Evolutionary conservation across 1,139 yeast species (phyloP), one percentile per base, ranked within the genome.

Genomic region (Yamadazyma aaseri): DNA sequence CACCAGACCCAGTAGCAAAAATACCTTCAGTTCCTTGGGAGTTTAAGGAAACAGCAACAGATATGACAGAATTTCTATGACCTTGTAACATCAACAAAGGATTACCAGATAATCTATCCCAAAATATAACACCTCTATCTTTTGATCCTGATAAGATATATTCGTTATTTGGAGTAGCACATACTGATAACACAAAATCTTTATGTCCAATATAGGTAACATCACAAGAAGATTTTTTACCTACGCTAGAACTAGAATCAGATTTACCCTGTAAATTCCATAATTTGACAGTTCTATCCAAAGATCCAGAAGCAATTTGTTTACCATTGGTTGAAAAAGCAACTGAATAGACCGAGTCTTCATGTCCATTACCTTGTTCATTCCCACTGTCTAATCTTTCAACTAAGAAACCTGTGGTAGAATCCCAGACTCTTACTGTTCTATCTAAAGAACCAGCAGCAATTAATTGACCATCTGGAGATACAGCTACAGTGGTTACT

Each of bases 1-100:
- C 98, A 57, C 98, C 98, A 60, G 90, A 79, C 41, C 98, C 98
- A 12, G 97, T 90, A 35, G 97, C 98, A 71, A 92, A 92, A 47
- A 87, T 80, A 26, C 76, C 75, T 49, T 86, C 89, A 35, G 76
- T 70, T 38, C 82, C 84, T 42, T 74, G 74, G 28, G 87, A 83
- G 54, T 80, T 81, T 42, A 82, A 76, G 29, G 92, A 81, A 14
- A 92, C 97, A 28, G 96, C 92, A 26, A 92, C 97, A 34, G 95
- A 82, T 46, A 92, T 92, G 33, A 92, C 98, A 16, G 96, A 86
- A 66, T 92, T 92, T 59, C 95, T 81, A 63, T 92, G 98, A 22
- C 98, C 97, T 65, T 90, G 97, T 49, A 92, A 73, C 96, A 90
- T 87, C 56, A 92, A 73, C 60, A 89, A 80, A 41, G 96, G 96